phyloP scores from a whole-genome alignment of 768 basidiomycete species.

The Boletus barrowsii region DNA sequence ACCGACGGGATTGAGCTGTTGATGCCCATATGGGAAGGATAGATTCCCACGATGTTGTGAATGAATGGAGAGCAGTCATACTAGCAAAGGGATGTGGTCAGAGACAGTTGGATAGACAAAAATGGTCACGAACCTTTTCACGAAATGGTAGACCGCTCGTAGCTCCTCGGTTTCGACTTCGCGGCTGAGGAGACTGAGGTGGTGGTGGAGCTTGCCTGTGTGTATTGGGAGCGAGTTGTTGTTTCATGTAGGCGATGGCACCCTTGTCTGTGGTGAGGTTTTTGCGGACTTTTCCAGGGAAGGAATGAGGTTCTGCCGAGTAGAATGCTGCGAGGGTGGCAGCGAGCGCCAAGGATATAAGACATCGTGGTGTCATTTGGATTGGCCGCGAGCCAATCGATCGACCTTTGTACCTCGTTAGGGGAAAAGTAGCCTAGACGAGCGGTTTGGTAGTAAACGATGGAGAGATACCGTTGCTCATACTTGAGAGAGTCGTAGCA shows the following conservation, averaged over 20 bases:
- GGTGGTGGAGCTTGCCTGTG: slow-evolving; percentile 92
- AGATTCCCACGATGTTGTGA: slow-evolving; percentile 84
- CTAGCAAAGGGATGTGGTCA: slow-evolving; percentile 39
- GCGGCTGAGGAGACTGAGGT: slow-evolving; percentile 82
- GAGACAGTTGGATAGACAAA: not conserved
- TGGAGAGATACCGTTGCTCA: slow-evolving; percentile 66
- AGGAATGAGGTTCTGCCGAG: slow-evolving; percentile 52
- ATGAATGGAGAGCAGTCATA: slow-evolving; percentile 89
- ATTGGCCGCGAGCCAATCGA: slow-evolving; percentile 69
- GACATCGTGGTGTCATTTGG: slow-evolving; percentile 67
- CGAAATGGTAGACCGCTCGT: slow-evolving; percentile 87
- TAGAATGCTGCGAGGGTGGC: slow-evolving; percentile 66
- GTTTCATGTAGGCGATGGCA: slow-evolving; percentile 57
- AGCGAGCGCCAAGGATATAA: slow-evolving; percentile 52
- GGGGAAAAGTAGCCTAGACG: slow-evolving; percentile 60
- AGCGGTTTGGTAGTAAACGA: slow-evolving; percentile 57
- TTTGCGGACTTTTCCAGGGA: slow-evolving; percentile 45
- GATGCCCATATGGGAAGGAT: slow-evolving; percentile 86
- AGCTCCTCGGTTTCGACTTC: slow-evolving; percentile 83
- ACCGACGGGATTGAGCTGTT: slow-evolving; percentile 57
- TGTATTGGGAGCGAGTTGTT: slow-evolving; percentile 47
- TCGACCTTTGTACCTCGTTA: slow-evolving; percentile 55
- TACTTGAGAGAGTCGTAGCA: slow-evolving; percentile 71
- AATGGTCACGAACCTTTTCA: slow-evolving; percentile 69
- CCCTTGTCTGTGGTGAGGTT: slow-evolving; percentile 2